A percentile compares a stretch with the other conserved stretches of the same genome.
Conservation (phyloP, 2,329 filamentous ascomycete genomes). For the Parastagonospora nodorum region DNA sequence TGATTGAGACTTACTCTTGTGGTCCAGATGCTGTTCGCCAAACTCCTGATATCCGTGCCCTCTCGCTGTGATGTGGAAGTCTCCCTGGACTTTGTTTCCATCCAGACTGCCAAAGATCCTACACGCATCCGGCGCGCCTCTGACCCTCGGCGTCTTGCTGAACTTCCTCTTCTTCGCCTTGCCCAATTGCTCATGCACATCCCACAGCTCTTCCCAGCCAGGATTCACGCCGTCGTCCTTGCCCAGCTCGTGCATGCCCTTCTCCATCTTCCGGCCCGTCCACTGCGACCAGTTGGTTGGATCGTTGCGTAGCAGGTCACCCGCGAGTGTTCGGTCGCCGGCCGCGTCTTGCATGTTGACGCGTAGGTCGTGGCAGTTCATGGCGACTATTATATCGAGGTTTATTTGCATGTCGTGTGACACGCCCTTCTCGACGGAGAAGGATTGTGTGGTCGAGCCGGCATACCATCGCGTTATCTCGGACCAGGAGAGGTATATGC, state of each 20-base stretch:
- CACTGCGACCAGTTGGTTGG: slow-evolving; percentile 82
- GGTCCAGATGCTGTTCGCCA: slow-evolving; percentile 75
- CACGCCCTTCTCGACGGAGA: slow-evolving; percentile 90
- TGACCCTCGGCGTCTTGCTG: slow-evolving; percentile 73
- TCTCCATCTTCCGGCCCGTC: slow-evolving; percentile 71
- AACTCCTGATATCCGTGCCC: slow-evolving; percentile 92
- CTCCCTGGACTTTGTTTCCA: slow-evolving; percentile 95
- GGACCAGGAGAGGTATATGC: slow-evolving; percentile 73
- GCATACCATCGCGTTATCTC: slow-evolving; percentile 84
- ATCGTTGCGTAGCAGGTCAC: slow-evolving; percentile 73
- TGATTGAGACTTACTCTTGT: slow-evolving; percentile 65
- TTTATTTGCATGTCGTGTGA: slow-evolving; percentile 91
- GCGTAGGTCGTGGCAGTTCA: slow-evolving; percentile 87
- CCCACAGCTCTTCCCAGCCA: slow-evolving; percentile 70
- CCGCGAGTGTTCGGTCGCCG: slow-evolving; percentile 88
- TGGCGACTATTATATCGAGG: slow-evolving; percentile 87
- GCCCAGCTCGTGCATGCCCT: slow-evolving; percentile 51
- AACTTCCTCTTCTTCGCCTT: slow-evolving; percentile 70
- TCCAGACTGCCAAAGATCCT: slow-evolving; percentile 88
- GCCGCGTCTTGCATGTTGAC: slow-evolving; percentile 96
- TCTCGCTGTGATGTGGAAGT: slow-evolving; percentile 95
- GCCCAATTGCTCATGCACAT: slow-evolving; percentile 88
- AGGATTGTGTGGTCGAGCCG: slow-evolving; percentile 84
- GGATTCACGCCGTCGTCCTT: slow-evolving; percentile 33
- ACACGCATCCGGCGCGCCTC: slow-evolving; percentile 71